Base-by-base conservation (phyloP, 805 yeast genomes). In the Zygosaccharomyces gambellarensis region DNA sequence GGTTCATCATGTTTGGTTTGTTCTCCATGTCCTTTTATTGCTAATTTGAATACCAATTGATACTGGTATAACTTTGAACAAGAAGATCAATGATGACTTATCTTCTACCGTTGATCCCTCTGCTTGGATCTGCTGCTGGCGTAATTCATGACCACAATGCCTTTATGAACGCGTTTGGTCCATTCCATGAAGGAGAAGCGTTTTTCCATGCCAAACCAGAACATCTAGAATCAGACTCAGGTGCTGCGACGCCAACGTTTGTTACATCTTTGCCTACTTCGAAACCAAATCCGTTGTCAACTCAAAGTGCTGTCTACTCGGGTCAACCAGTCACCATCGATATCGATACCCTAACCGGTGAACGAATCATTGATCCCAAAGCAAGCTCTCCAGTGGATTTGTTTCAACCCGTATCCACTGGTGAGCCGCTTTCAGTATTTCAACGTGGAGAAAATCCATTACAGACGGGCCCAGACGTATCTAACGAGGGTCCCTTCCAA, bases 371-470 rank as follows among this genome's bases (percentile, higher is more conserved):
- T 30, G n/a, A 30, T 12, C 14, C 32, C 5, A 8, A 30, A 11
- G 14, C 32, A 11, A 11, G 10, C 5, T 30, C 32, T 11, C n/a
- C 32, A 30, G 32, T 30, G 14, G 73, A 77, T 52, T 67, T 83
- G n/a, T 81, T 83, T 62, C 52, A 61, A 12, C 71, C 75, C 2
- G 70, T 83, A 47, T 71, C 73, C 39, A 76, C 78, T 4, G 55
- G 55, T 10, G 69, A 65, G 22, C 83, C 83, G 4, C 71, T 73
- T 6, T 48, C 71, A 0, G 71, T 77, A 44, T 81, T 81, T 67
- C 53, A 72, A 3, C 70, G 77, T 46, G 72, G 72, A 36, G 71
- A 64, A 3, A 71, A 78, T 43, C 77, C 77, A 10, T 63, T 80
- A 48, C 55, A 60, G 0, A 61, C 81, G 36, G 81, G 84, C 17